phyloP scores from a whole-genome alignment of 1,139 yeast genomes.

The Diutina ranongensis region DNA sequence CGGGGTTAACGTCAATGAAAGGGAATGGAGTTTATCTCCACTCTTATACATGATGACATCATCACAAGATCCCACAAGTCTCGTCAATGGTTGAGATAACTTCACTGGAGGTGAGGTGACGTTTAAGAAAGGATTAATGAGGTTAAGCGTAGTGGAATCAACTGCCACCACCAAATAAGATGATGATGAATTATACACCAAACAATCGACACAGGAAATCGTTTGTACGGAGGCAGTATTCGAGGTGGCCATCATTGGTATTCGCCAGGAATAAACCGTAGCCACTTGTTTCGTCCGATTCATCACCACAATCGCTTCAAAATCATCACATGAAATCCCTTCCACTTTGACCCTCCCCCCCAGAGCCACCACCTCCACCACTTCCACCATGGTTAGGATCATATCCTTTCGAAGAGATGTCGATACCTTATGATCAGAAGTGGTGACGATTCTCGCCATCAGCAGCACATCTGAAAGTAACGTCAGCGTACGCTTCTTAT shows the following conservation, averaged over 20 bases:
- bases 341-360: slow-evolving; percentile 27
- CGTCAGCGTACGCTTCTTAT: slow-evolving; percentile 42
- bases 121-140: slow-evolving; percentile 59
- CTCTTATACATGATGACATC: slow-evolving; percentile 17
- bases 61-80: slow-evolving; percentile 20
- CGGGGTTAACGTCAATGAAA: slow-evolving; percentile 37
- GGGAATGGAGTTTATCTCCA: slow-evolving; percentile 15
- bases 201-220: background rate
- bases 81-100: slow-evolving; percentile 11
- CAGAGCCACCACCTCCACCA: slow-evolving; percentile 22
- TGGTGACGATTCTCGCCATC: slow-evolving; percentile 49
- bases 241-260: slow-evolving; percentile 23
- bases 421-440: slow-evolving; percentile 19
- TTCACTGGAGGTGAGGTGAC: slow-evolving; percentile 35
- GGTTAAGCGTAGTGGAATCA: slow-evolving; percentile 21
- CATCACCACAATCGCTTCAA: slow-evolving; percentile 47
- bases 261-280: slow-evolving; percentile 36
- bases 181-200: background rate
- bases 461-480: slow-evolving; percentile 45
- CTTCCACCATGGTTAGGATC: slow-evolving; percentile 50
- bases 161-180: slow-evolving; percentile 22
- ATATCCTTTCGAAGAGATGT: slow-evolving; percentile 45
- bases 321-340: slow-evolving; percentile 35
- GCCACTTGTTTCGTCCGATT: slow-evolving; percentile 23
- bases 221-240: slow-evolving; percentile 14